These are phyloP conservation scores for Fraxinus paxiana DNA, from an alignment of 305 asterid genomes.

Conservation along the genomic window DNA sequence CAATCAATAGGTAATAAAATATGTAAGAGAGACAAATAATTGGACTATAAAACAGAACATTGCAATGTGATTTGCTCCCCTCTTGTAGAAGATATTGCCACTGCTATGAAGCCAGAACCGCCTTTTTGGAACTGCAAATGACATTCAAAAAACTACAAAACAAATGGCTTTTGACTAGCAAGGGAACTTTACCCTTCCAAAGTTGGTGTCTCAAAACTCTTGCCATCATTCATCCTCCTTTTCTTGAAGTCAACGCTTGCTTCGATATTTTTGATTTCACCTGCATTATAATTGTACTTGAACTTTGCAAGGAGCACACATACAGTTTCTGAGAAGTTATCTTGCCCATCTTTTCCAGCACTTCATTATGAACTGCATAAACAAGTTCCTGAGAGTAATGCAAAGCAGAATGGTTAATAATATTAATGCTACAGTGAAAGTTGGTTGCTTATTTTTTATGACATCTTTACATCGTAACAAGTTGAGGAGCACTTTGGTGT, in stretches of 20 bases:
- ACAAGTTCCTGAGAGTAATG: background rate
- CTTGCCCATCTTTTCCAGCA: background rate
- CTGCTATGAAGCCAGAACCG: background rate
- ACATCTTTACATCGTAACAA: background rate
- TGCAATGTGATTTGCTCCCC: background rate
- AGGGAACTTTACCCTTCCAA: background rate
- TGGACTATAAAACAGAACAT: conserved; percentile 1
- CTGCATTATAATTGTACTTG: background rate
- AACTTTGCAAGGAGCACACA: background rate
- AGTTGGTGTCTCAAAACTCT: background rate
- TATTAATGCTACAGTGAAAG: background rate
- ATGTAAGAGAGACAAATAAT: background rate
- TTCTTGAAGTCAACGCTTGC: background rate
- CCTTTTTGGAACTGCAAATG: background rate
- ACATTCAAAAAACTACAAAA: background rate
- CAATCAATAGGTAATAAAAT: background rate
- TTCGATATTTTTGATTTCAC: background rate
- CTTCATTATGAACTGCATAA: background rate
- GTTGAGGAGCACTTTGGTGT: background rate
- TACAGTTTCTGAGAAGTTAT: background rate
- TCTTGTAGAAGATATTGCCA: background rate
- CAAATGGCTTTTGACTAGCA: background rate
- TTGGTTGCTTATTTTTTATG: background rate
- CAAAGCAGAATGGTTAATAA: background rate
- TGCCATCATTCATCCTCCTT: background rate